Percentiles rank a stretch among this genome's conserved stretches.
phyloP scores from a whole-genome alignment of 192 early-diverging fungal species.

The Spizellomyces sp. region DNA sequence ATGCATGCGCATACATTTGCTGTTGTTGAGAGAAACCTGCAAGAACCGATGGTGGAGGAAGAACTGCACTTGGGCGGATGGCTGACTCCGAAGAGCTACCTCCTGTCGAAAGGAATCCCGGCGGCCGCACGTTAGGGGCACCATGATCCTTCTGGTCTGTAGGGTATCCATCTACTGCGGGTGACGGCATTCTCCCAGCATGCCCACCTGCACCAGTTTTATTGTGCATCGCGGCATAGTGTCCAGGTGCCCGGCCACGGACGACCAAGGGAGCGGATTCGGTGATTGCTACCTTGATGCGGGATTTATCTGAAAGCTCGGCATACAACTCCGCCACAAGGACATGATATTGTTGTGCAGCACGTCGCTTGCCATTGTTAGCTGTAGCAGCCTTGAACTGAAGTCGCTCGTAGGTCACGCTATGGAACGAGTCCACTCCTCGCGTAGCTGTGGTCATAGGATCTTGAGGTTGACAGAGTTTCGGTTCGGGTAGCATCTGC shows the following conservation, averaged over 20 bases:
- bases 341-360: slow-evolving; percentile 95
- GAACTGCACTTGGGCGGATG: neutral
- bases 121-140: neutral
- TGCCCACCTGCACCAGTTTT: neutral
- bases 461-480: slow-evolving; percentile 22
- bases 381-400: slow-evolving; percentile 98
- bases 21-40: slow-evolving; percentile 7
- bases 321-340: slow-evolving; percentile 79
- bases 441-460: neutral
- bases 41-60: neutral
- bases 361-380: slow-evolving; percentile 91
- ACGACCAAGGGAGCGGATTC: slow-evolving; percentile 87
- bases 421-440: slow-evolving; percentile 23
- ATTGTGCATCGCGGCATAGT: slow-evolving; percentile 63
- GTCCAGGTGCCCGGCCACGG: slow-evolving; percentile 89
- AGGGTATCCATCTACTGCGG: neutral
- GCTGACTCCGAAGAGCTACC: neutral
- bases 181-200: neutral
- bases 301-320: slow-evolving; percentile 60
- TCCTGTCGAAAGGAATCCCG: neutral
- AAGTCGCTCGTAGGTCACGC: slow-evolving; percentile 86
- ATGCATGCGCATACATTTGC: slow-evolving; percentile 2
- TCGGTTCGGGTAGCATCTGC: slow-evolving; percentile 61
- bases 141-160: neutral
- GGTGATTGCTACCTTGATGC: slow-evolving; percentile 63